These are phyloP conservation scores for Neurospora sp. DNA, from an alignment of 495 filamentous ascomycete genomes.

Conservation along the genomic window DNA sequence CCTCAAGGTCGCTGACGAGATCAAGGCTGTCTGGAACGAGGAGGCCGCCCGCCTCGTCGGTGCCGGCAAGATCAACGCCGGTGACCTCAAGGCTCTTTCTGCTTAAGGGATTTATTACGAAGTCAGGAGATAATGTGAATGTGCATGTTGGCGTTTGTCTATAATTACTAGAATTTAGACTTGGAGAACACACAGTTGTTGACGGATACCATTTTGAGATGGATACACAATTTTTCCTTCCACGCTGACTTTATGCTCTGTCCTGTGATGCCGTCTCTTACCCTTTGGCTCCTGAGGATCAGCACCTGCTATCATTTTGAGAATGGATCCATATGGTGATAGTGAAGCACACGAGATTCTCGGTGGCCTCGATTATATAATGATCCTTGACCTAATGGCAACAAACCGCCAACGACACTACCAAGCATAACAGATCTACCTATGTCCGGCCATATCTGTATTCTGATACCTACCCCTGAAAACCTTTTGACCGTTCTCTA, in stretches of 20 bases:
- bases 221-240: background rate
- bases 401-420: too few relatives aligned
- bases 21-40: conserved; percentile 54
- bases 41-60: conserved; percentile 65
- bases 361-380: too few relatives aligned
- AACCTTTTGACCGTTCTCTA: too few relatives aligned
- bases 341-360: background rate
- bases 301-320: background rate
- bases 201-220: background rate
- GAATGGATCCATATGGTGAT: background rate
- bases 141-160: background rate
- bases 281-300: background rate
- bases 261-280: background rate
- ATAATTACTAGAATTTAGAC: background rate
- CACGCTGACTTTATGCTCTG: background rate
- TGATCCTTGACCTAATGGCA: too few relatives aligned
- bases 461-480: too few relatives aligned
- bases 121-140: background rate
- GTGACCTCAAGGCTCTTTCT: conserved; percentile 45
- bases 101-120: conserved; percentile 2
- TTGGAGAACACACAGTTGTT: background rate
- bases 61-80: conserved; percentile 75
- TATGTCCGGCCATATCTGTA: too few relatives aligned
- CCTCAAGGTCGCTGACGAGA: conserved; percentile 58
- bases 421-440: too few relatives aligned